Evolutionary conservation across 148 eudicot genomes (phyloP).

Genomic region (Bassia scoparia): DNA sequence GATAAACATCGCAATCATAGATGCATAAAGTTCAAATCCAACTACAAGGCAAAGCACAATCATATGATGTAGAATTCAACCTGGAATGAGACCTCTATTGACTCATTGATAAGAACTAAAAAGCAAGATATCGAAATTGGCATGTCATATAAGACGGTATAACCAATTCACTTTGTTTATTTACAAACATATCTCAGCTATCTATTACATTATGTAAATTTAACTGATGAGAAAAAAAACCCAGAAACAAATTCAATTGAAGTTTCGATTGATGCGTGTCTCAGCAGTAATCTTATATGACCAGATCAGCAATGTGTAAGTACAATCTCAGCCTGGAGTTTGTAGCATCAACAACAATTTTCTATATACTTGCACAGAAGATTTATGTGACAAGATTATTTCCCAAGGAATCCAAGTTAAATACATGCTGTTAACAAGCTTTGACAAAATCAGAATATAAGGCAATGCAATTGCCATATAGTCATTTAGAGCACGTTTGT

Average conservation of each 20-base stretch:
- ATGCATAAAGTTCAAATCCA: not conserved
- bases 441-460: not conserved
- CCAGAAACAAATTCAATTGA: too few species aligned
- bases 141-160: not conserved
- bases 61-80: not conserved
- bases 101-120: not conserved
- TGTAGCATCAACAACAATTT: not conserved
- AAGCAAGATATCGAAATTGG: not conserved
- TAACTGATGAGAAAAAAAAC: too few species aligned
- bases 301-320: not conserved
- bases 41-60: not conserved
- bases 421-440: conserved; percentile 3
- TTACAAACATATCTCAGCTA: not conserved
- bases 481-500: too few species aligned
- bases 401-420: not conserved
- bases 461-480: not conserved
- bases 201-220: too few species aligned
- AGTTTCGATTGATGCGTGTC: too few species aligned
- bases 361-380: not conserved
- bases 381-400: not conserved
- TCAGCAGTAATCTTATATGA: too few species aligned
- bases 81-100: not conserved
- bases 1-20: not conserved
- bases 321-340: not conserved
- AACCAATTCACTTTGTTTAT: not conserved